phyloP scores from a whole-genome alignment of 148 eudicot genomes.

The Heliamphora exappendiculata region DNA sequence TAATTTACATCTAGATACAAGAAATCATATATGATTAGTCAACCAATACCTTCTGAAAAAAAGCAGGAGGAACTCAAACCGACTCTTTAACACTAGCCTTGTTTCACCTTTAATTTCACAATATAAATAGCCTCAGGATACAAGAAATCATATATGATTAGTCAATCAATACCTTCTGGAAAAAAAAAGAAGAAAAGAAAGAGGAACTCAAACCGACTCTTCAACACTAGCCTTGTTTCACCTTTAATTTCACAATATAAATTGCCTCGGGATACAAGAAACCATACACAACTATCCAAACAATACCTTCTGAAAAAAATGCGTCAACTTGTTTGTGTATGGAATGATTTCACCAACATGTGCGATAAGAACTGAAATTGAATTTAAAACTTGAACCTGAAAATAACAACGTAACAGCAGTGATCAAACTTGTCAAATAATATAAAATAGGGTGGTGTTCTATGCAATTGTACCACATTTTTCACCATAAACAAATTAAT shows the following conservation, averaged over 20 bases:
- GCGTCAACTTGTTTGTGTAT: conserved; percentile 65
- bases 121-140: not conserved
- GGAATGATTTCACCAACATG: conserved; percentile 66
- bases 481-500: not conserved
- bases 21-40: not conserved
- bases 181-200: too few relatives aligned
- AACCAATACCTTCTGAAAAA: too few relatives aligned
- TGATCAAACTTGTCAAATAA: not conserved
- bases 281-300: not conserved
- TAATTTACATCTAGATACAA: not conserved
- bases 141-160: not conserved
- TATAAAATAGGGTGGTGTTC: not conserved
- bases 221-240: not conserved
- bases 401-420: conserved; percentile 4
- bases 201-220: not conserved
- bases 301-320: conserved; percentile 82
- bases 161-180: too few relatives aligned
- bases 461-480: not conserved
- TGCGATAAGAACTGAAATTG: conserved; percentile 76
- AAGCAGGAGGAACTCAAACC: not conserved
- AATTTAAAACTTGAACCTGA: conserved; percentile 94
- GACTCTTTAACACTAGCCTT: not conserved
- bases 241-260: not conserved
- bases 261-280: not conserved
- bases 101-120: not conserved